Percentiles rank a stretch among this genome's conserved stretches.
These are phyloP conservation scores for Allomyces macrogynus DNA, from an alignment of 192 early-diverging fungal species.

Conservation along the genomic window DNA sequence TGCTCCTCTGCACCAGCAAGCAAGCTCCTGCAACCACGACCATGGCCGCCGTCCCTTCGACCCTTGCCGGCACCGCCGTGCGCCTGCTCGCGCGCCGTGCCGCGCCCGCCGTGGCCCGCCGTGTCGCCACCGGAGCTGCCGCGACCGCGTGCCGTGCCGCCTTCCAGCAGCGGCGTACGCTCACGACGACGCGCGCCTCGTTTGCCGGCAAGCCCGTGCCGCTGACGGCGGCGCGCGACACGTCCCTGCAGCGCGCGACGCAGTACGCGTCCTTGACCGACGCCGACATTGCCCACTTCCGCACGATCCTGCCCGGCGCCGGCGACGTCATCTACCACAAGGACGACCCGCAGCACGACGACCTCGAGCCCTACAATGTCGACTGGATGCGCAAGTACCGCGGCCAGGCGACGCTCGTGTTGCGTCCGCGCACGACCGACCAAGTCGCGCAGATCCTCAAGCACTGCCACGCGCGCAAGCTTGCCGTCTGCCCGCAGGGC, in stretches of 20 bases:
- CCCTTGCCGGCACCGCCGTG: too few species aligned
- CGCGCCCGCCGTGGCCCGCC: too few species aligned
- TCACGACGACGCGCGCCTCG: too few species aligned
- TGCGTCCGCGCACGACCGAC: constrained; percentile 65
- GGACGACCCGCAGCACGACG: constrained; percentile 9
- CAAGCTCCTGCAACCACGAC: too few species aligned
- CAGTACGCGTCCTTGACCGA: not conserved
- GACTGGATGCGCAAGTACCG: constrained; percentile 95
- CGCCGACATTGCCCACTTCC: not conserved
- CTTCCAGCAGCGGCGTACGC: too few species aligned
- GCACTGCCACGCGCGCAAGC: constrained; percentile 64
- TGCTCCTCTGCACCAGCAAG: too few species aligned
- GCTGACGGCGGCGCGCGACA: not conserved
- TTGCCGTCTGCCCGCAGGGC: constrained; percentile 94
- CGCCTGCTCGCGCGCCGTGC: too few species aligned
- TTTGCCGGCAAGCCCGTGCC: not conserved
- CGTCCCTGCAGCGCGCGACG: not conserved
- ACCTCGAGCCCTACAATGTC: constrained; percentile 48
- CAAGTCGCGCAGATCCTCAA: constrained; percentile 65
- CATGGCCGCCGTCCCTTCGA: too few species aligned
- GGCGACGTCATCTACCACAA: too few species aligned
- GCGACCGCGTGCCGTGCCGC: too few species aligned
- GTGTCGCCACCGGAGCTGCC: too few species aligned
- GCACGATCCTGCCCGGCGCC: not conserved
- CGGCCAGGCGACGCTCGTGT: constrained; percentile 56